phyloP scores from a whole-genome alignment of 306 rosid species.

The Pyrus betulifolia region DNA sequence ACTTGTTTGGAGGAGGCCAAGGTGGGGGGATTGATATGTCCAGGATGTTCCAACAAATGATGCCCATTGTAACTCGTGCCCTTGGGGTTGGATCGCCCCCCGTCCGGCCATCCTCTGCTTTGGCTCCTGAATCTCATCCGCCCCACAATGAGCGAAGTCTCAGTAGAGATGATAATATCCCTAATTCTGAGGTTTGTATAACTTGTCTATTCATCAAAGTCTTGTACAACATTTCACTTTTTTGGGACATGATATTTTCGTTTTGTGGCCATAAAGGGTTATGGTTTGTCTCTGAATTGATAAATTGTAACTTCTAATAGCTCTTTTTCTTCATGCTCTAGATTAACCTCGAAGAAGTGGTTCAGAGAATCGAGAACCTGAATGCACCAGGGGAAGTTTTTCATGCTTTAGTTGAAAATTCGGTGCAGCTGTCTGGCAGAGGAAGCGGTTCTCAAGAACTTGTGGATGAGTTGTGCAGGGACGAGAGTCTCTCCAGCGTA shows the following conservation, averaged over 20 bases:
- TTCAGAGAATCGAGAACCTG: slow-evolving; percentile 42
- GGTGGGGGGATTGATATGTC: slow-evolving; percentile 76
- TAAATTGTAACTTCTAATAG: background rate
- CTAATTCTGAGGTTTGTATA: slow-evolving; percentile 52
- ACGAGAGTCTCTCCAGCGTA: slow-evolving; percentile 61
- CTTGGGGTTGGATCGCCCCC: slow-evolving; percentile 46
- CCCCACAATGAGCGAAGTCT: slow-evolving; percentile 20
- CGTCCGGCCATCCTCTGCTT: slow-evolving; percentile 34
- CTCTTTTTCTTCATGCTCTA: slow-evolving; percentile 14
- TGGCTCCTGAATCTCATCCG: slow-evolving; percentile 31
- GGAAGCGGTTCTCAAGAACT: slow-evolving; percentile 40
- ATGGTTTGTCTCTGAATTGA: too few species aligned
- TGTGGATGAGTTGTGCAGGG: slow-evolving; percentile 63
- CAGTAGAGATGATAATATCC: slow-evolving; percentile 32
- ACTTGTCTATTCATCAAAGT: background rate
- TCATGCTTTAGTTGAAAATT: slow-evolving; percentile 65
- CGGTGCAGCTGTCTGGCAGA: slow-evolving; percentile 41
- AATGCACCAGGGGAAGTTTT: slow-evolving; percentile 54
- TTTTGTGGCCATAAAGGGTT: background rate
- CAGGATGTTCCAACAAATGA: slow-evolving; percentile 92
- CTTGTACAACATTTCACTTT: background rate
- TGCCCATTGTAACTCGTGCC: slow-evolving; percentile 89
- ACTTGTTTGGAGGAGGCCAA: slow-evolving; percentile 69
- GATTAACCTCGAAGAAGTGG: slow-evolving; percentile 53
- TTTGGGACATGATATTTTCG: background rate